Evolutionary conservation across 495 filamentous ascomycete genomes (phyloP).

Genomic region (Penicillium mononematosum): DNA sequence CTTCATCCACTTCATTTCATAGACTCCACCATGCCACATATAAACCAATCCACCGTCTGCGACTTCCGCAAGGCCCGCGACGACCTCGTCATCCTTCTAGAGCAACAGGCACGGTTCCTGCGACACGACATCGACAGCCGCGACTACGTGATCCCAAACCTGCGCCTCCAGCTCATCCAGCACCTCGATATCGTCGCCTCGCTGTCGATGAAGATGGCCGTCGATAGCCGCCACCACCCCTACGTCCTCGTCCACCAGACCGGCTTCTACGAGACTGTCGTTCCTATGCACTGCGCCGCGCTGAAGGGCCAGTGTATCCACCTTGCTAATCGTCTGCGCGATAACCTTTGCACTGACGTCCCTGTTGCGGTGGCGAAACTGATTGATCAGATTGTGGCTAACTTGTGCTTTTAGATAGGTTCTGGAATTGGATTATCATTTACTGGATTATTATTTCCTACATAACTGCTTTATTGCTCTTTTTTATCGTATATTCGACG

Average conservation of each 20-base stretch:
- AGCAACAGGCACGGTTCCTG: background rate
- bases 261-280: background rate
- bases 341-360: slow-evolving; percentile 5
- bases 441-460: background rate
- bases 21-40: background rate
- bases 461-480: background rate
- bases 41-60: background rate
- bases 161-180: background rate
- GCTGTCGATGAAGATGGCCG: background rate
- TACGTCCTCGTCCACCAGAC: background rate
- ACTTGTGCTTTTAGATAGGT: background rate
- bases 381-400: slow-evolving; percentile 1
- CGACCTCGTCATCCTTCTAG: slow-evolving; percentile 1
- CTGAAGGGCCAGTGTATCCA: background rate
- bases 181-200: background rate
- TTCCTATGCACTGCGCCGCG: slow-evolving; percentile 5
- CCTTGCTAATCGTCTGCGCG: background rate
- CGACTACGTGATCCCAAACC: background rate
- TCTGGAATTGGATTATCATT: no score
- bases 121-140: background rate
- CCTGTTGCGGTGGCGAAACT: background rate
- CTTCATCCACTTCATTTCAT: background rate
- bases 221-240: background rate
- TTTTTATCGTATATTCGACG: background rate
- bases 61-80: slow-evolving; percentile 1